A percentile compares a stretch with the other conserved stretches of the same genome.
Evolutionary conservation across 2,329 filamentous ascomycete species (phyloP).

Genomic region (Endocalyx cinctus): DNA sequence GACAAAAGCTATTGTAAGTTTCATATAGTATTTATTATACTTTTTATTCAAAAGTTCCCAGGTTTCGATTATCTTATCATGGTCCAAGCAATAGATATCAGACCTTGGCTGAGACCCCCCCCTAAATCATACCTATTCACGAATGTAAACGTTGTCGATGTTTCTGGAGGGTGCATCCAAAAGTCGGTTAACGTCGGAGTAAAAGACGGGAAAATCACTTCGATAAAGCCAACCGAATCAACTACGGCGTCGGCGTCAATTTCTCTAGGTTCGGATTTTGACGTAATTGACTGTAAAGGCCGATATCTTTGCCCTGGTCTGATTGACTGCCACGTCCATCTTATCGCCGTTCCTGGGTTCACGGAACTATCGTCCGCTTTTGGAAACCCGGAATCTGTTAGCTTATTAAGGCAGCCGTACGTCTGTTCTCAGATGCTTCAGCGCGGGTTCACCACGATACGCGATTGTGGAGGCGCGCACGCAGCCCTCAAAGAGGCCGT

Average conservation of each 20-base stretch:
- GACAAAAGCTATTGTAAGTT: too few relatives aligned
- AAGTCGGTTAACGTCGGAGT: neutral
- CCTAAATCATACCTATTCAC: conserved; percentile 13
- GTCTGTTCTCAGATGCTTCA: conserved; percentile 45
- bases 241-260: neutral
- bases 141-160: conserved; percentile 21
- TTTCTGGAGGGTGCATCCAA: conserved; percentile 12
- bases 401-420: conserved; percentile 42
- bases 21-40: too few relatives aligned
- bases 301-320: neutral
- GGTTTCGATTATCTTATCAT: too few relatives aligned
- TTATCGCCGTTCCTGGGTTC: conserved; percentile 39
- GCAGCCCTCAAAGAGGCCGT: conserved; percentile 53
- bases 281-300: neutral
- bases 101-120: conserved; percentile 20
- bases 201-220: neutral
- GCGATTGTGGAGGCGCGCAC: conserved; percentile 54
- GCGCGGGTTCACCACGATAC: conserved; percentile 54
- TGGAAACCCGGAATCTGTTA: conserved; percentile 29
- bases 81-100: conserved; percentile 11
- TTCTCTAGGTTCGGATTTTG: neutral
- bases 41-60: too few relatives aligned
- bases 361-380: conserved; percentile 31
- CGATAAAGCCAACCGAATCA: too few relatives aligned
- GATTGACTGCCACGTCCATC: conserved; percentile 37